Percentiles rank a stretch among this genome's conserved stretches.
Evolutionary conservation across 2,329 filamentous ascomycete genomes (phyloP).

Genomic region (Aphanocladium album): DNA sequence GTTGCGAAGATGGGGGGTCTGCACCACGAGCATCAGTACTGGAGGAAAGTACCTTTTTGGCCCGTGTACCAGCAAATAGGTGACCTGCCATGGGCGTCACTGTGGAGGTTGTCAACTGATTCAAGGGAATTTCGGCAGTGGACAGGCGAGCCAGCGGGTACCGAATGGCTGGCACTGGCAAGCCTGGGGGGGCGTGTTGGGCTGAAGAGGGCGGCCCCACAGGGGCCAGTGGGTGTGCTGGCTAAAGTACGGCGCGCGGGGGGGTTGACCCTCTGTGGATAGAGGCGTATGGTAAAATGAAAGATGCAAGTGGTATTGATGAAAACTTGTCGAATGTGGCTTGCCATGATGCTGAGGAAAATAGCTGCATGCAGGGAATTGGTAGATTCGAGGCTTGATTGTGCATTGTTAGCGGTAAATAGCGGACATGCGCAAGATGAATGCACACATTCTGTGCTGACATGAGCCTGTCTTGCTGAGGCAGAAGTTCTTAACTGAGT

Average conservation of each 20-base stretch:
- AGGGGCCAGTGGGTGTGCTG: background rate
- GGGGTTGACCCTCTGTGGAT: conserved; percentile 3
- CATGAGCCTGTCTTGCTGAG: background rate
- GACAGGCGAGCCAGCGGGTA: background rate
- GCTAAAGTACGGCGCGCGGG: background rate
- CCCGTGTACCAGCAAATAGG: no score
- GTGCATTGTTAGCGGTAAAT: background rate
- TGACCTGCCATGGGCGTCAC: no score
- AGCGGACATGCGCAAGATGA: no score
- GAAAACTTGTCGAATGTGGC: background rate
- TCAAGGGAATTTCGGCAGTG: background rate
- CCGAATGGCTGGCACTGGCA: background rate
- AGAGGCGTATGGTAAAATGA: background rate
- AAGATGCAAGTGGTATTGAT: background rate
- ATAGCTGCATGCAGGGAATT: background rate
- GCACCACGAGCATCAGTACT: no score
- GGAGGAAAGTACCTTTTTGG: no score
- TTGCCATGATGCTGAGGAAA: no score
- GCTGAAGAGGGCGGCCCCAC: conserved; percentile 6
- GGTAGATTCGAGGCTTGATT: background rate
- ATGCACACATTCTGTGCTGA: background rate
- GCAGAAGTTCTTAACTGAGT: no score
- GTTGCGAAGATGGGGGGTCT: background rate
- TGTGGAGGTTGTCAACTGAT: background rate
- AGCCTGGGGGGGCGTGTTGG: conserved; percentile 10